Conservation (phyloP, 2,329 filamentous ascomycete species). For the Aspergillus japonicus region DNA sequence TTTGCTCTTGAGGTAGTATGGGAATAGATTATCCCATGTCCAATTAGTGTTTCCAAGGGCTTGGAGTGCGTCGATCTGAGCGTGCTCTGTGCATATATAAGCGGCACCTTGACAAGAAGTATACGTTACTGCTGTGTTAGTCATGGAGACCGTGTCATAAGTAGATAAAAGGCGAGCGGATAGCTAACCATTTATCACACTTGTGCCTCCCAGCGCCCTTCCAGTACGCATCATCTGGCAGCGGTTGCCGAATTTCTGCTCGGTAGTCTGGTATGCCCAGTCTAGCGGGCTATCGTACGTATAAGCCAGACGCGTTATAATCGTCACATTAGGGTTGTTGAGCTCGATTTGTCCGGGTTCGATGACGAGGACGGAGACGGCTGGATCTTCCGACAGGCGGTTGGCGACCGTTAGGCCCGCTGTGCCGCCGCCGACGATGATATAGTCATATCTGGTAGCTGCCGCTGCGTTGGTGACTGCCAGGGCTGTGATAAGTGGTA, state of each 20-base stretch:
- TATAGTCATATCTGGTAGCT: too few species aligned
- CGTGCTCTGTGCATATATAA: slow-evolving; percentile 36
- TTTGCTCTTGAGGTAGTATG: slow-evolving; percentile 32
- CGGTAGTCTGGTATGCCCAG: slow-evolving; percentile 41
- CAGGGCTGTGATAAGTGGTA: too few species aligned
- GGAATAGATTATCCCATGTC: slow-evolving; percentile 32
- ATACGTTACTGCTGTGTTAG: background rate
- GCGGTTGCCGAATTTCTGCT: slow-evolving; percentile 37
- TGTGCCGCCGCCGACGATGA: too few species aligned
- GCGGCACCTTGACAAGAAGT: slow-evolving; percentile 31
- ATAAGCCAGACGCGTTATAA: slow-evolving; percentile 21
- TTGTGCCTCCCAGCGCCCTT: slow-evolving; percentile 45
- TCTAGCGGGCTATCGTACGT: slow-evolving; percentile 39
- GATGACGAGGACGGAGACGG: slow-evolving; percentile 28
- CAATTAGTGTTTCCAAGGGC: slow-evolving; percentile 29
- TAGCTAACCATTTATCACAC: slow-evolving; percentile 45
- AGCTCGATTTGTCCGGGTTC: slow-evolving; percentile 30
- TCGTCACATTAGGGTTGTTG: slow-evolving; percentile 31
- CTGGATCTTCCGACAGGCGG: slow-evolving; percentile 25
- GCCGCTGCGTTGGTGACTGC: too few species aligned
- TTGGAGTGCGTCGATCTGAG: slow-evolving; percentile 41
- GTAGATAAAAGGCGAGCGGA: background rate
- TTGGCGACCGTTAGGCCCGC: too few species aligned
- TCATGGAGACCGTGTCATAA: background rate
- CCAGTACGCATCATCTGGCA: slow-evolving; percentile 38